Evolutionary conservation across 352 stramenopile species (phyloP), one percentile per base, ranked within the genome.

Genomic region (Globisporangium polare): DNA sequence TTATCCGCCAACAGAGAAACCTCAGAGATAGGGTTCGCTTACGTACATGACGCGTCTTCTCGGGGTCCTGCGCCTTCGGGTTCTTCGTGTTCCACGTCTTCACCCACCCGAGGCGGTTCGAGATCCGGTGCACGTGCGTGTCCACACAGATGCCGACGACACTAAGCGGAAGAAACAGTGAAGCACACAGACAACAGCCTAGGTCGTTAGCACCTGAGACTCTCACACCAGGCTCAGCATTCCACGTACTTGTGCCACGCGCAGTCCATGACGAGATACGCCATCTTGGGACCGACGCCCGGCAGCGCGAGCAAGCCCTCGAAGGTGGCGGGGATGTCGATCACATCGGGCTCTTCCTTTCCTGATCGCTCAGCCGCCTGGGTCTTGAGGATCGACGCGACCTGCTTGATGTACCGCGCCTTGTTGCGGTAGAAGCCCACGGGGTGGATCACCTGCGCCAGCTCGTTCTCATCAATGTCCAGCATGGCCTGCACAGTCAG

Each of bases 351-450:
- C 2, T 62, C 65, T 9, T 41, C 29, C 13, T 15, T 12, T 27
- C 29, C 50, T 12, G 35, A 17, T 7, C 15, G 42, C 22, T 41
- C 22, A 29, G 72, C 49, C 2, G 61, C 60, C 1, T 29, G 20
- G 58, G 80, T 69, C 3, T 62, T 79, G 55, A 93, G 64, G 26
- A 89, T 82, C 31, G 53, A 55, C 22, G 69, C 83, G 3, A 77
- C 79, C 37, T 97, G 69, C 54, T 98, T 97, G 53, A 99, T 95
- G 63, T 97, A 98, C 62, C 93, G 97, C 46, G 93, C 95, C 71
- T 99, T 99, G 74, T 95, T 92, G 68, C 98, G 98, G 58, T 97
- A 97, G 78, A 99, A 99, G 5, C 96, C 92, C 7, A 99, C 95
- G 7, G 85, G 83, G 26, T 75, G 71, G 53, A 99, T 97, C 13